Evolutionary conservation across 2,329 filamentous ascomycete species (phyloP), one percentile per base, ranked within the genome.

Genomic region (Ophiosphaerella herpotricha): DNA sequence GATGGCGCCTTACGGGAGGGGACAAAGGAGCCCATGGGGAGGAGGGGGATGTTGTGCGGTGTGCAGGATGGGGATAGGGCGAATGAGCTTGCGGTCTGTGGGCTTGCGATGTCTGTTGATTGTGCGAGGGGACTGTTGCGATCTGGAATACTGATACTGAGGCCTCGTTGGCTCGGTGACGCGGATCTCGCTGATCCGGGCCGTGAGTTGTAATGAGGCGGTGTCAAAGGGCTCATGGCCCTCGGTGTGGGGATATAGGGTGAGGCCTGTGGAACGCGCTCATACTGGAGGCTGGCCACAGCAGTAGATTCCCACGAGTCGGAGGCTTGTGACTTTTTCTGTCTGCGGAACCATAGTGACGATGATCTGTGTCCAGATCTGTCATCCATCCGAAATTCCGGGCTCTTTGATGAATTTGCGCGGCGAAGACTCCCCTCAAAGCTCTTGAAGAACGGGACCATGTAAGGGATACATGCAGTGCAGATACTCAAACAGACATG

Each of bases 391-490:
- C 18, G 44, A 33, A 45, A 34, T 18, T 52, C 49, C 16, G 46
- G 35, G 12, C 56, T 61, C 34, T 52, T 54, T 1, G 53, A 42
- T 21, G 55, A 52, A 7, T 58, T 48, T 9, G 54, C 49, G 34
- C 58, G 52, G 39, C 57, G 57, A 8, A 60, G 41, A 5, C 48
- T 58, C 2, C 53, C 48, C 13, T 66, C 62, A 0, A 63, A 29
- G 21, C 52, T 51, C 31, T 60, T 61, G 40, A 70, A 67, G 39
- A 66, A 65, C 1, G 64, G 63, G 6, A 67, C 58, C 60, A 72
- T 66, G 39, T 66, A 70, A 5, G 67, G 70, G 29, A 72, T 66
- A 43, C 67, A 68, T 26, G 67, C 68, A 7, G 70, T 72, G 7
- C 55, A 58, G 23, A 72, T 66, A 35, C 60, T 64, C 5, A 64